These are phyloP conservation scores for Nothomitra cinnamomea DNA, from an alignment of 2,329 filamentous ascomycete genomes.

Conservation along the genomic window DNA sequence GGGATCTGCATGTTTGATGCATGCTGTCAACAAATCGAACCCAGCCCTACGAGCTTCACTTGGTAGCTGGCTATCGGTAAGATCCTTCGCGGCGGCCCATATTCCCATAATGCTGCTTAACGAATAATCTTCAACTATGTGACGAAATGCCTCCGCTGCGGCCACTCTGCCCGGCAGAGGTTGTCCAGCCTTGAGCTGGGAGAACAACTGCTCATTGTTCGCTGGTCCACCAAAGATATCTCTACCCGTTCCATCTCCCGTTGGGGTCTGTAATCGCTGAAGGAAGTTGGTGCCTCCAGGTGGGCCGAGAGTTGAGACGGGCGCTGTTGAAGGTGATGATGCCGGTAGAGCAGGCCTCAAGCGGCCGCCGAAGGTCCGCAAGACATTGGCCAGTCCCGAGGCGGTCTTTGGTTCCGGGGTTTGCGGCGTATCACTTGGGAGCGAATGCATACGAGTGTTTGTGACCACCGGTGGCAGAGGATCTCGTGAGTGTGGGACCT, in stretches of 20 bases:
- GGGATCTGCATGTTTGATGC: slow-evolving; percentile 42
- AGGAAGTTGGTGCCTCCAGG: neutral
- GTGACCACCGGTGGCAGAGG: slow-evolving; percentile 2
- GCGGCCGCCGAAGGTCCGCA: neutral
- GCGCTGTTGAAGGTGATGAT: neutral
- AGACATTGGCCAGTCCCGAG: slow-evolving; percentile 3
- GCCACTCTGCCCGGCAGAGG: slow-evolving; percentile 35
- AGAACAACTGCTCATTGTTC: slow-evolving; percentile 36
- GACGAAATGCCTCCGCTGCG: slow-evolving; percentile 39
- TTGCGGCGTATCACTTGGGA: slow-evolving; percentile 2
- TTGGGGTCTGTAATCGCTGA: neutral
- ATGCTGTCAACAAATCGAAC: slow-evolving; percentile 49
- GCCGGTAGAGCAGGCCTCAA: neutral
- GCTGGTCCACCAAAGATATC: slow-evolving; percentile 27
- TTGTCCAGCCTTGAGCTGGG: slow-evolving; percentile 35
- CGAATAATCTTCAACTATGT: slow-evolving; percentile 40
- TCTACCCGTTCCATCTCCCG: slow-evolving; percentile 13
- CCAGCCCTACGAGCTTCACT: slow-evolving; percentile 37
- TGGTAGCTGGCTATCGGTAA: slow-evolving; percentile 42
- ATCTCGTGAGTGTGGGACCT: slow-evolving; percentile 1
- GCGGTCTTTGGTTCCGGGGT: slow-evolving; percentile 4
- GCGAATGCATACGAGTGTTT: slow-evolving; percentile 5
- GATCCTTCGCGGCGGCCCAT: slow-evolving; percentile 48
- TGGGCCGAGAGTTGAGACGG: neutral
- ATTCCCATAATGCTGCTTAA: slow-evolving; percentile 28